Evolutionary conservation across 2,329 filamentous ascomycete genomes (phyloP), one percentile per base, ranked within the genome.

Genomic region (Cordyceps pruinosa): DNA sequence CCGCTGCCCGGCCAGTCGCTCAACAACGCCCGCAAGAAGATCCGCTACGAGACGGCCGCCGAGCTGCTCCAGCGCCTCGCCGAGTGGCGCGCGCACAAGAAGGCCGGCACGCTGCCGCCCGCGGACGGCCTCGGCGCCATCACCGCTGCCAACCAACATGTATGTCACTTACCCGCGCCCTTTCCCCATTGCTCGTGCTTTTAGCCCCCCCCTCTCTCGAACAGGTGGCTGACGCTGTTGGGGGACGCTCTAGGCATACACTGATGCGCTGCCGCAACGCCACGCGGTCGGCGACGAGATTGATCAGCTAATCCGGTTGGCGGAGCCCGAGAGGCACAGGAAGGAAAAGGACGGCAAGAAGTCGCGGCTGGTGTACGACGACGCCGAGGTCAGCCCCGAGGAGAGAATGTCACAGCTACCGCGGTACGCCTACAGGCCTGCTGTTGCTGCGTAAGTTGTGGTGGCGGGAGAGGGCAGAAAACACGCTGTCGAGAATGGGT

Each of bases 341-440:
- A 84, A 83, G 78, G 87, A 87, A 70, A 79, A 84, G 60, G 87
- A 86, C 71, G 81, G 84, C 63, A 82, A 85, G 68, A 86, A 85
- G 67, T 77, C 78, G 57, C 81, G 83, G 69, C 86, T 96, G 81
- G 78, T 96, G 30, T 96, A 94, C 74, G 85, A 85, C 61, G 89
- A 95, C 68, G 84, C 87, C 52, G 86, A 88, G 58, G 76, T 85
- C 66, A 94, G 89, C 66, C 89, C 90, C 2, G 92, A 97, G 75
- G 92, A 96, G 79, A 90, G 86, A 73, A 91, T 96, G 89, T 87
- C 90, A 28, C 74, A 77, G 68, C 75, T 94, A 75, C 78, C 88
- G 60, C 86, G 84, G 72, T 96, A 95, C 75, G 84, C 86, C 65
- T 88, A 83, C 57, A 62, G 61, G 34, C 64, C 69, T 6, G 62